Evolutionary conservation across 495 filamentous ascomycete genomes (phyloP).

Genomic region (Penicillium robsamsonii): DNA sequence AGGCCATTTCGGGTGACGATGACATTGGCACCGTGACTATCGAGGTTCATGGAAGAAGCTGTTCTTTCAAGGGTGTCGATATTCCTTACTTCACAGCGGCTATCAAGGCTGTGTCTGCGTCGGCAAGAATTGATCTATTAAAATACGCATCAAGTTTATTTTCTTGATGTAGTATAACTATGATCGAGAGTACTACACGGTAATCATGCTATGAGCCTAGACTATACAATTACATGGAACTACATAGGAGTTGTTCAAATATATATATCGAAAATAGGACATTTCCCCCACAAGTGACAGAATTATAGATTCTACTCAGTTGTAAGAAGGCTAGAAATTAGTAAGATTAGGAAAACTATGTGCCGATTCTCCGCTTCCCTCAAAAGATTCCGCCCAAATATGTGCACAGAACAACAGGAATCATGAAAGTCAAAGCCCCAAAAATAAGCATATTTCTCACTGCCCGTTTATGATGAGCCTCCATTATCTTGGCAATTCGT

Average conservation of each 20-base stretch:
- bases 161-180: neutral
- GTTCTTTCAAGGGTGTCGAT: conserved; percentile 28
- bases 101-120: conserved; percentile 25
- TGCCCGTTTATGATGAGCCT: no score
- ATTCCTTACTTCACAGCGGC: conserved; percentile 35
- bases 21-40: conserved; percentile 25
- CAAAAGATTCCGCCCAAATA: no score
- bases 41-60: conserved; percentile 26
- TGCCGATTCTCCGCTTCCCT: no score
- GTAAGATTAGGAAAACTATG: no score
- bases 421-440: no score
- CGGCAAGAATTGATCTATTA: conserved; percentile 23
- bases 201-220: neutral
- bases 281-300: neutral
- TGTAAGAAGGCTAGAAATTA: neutral
- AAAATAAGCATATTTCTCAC: no score
- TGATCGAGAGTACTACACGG: neutral
- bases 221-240: neutral
- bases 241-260: neutral
- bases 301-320: neutral
- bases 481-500: no score
- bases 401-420: no score
- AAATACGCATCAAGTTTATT: conserved; percentile 27
- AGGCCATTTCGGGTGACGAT: conserved; percentile 19
- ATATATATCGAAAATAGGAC: neutral